A percentile compares a stretch with the other conserved stretches of the same genome.
These are phyloP conservation scores for Hypoxylon fragiforme DNA, from an alignment of 495 filamentous ascomycete genomes.

Conservation along the genomic window DNA sequence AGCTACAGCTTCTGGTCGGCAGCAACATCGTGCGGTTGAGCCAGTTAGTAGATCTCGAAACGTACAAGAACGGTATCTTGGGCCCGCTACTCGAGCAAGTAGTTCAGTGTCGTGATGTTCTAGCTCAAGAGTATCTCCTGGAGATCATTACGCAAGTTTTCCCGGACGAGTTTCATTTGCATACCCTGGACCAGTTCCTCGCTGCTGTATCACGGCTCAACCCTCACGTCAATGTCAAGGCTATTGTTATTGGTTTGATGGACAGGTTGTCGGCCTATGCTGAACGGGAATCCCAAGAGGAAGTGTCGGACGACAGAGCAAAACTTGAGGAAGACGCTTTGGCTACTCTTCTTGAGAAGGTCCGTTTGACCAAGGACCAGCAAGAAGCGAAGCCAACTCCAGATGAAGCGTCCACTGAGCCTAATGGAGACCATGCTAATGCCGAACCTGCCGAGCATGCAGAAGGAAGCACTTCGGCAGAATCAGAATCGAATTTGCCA, in stretches of 20 bases:
- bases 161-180: constrained; percentile 96
- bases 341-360: constrained; percentile 70
- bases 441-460: constrained; percentile 37
- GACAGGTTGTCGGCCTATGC: constrained; percentile 92
- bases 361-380: constrained; percentile 68
- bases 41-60: constrained; percentile 91
- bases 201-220: constrained; percentile 89
- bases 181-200: constrained; percentile 91
- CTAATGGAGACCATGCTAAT: constrained; percentile 39
- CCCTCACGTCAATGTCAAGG: constrained; percentile 95
- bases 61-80: constrained; percentile 89
- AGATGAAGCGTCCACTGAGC: constrained; percentile 24
- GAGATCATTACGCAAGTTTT: constrained; percentile 99
- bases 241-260: constrained; percentile 97
- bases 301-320: constrained; percentile 68
- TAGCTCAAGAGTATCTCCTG: constrained; percentile 95
- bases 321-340: constrained; percentile 85
- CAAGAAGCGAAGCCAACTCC: constrained; percentile 35
- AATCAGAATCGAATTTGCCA: constrained; percentile 39
- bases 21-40: constrained; percentile 94
- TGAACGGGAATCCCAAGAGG: constrained; percentile 77
- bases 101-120: constrained; percentile 93
- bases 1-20: constrained; percentile 91
- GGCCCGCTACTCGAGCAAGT: constrained; percentile 92
- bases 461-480: constrained; percentile 40